Evolutionary conservation across 73 alveolate species (phyloP).

Genomic region (Paramecium tetraurelia): DNA sequence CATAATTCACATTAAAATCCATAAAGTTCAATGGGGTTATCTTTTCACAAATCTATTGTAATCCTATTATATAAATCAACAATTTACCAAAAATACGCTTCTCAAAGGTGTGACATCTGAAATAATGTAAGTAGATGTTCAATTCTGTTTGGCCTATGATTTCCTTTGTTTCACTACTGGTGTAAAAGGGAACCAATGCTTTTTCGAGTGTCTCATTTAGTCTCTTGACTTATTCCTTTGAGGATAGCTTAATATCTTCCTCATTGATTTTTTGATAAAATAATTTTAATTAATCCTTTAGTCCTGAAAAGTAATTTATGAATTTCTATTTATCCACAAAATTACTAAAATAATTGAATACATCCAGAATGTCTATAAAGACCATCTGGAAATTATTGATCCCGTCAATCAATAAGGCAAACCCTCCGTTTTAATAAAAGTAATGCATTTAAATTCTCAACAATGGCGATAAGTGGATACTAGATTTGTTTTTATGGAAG

Average conservation of each 20-base stretch:
- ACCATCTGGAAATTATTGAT: neutral
- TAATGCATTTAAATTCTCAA: slow-evolving; percentile 29
- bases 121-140: neutral
- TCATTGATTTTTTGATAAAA: neutral
- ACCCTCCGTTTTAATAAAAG: slow-evolving; percentile 17
- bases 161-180: neutral
- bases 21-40: neutral
- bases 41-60: slow-evolving; percentile 5
- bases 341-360: neutral
- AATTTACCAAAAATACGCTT: slow-evolving; percentile 30
- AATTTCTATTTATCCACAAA: neutral
- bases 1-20: neutral
- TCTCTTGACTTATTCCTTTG: neutral
- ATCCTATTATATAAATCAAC: neutral
- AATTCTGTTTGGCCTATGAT: neutral
- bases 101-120: neutral
- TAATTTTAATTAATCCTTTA: neutral
- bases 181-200: neutral
- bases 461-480: neutral
- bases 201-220: neutral
- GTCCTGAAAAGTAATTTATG: neutral
- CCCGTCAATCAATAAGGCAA: neutral
- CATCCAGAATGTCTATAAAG: neutral
- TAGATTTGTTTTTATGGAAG: neutral
- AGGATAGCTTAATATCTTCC: neutral